phyloP scores from a whole-genome alignment of 805 yeast species.

The Candida krabiensis region DNA sequence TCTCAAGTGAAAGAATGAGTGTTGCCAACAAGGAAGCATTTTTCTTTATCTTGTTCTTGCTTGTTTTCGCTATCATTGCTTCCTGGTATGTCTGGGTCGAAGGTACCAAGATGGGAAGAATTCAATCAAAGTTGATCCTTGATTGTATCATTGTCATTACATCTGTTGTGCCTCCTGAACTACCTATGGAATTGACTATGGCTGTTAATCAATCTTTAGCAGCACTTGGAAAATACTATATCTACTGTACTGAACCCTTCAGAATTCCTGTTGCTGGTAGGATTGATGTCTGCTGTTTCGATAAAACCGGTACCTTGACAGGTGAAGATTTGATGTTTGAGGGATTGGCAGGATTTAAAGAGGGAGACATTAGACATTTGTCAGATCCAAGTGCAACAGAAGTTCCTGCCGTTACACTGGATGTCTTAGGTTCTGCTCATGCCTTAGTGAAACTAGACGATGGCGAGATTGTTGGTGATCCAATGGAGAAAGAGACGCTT shows the following conservation, averaged over 20 bases:
- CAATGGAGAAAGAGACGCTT: conserved; percentile 97
- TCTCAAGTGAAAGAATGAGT: conserved; percentile 92
- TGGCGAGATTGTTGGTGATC: conserved; percentile 98
- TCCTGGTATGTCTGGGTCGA: conserved; percentile 98
- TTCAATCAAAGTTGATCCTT: conserved; percentile 87
- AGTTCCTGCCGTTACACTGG: conserved; percentile 67
- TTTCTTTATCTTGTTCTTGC: conserved; percentile 84
- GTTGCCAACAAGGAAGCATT: conserved; percentile 95
- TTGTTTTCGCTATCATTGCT: conserved; percentile 91
- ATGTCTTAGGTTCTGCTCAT: conserved; percentile 91
- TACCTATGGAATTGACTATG: conserved; percentile 98
- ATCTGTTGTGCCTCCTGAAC: conserved; percentile 97
- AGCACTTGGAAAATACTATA: conserved; percentile 81
- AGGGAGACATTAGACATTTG: conserved; percentile 53
- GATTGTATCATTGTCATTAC: conserved; percentile 96
- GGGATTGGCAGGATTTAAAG: conserved; percentile 84
- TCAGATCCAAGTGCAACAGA: conserved; percentile 47
- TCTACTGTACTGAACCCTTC: conserved; percentile 98
- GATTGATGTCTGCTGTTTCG: conserved; percentile 97
- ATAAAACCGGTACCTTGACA: conserved; percentile 96
- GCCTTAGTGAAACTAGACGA: conserved; percentile 93
- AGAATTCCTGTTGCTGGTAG: conserved; percentile 98
- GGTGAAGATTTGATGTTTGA: conserved; percentile 96
- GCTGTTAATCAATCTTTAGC: conserved; percentile 93
- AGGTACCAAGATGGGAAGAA: conserved; percentile 94